These are phyloP conservation scores for Phialemonium atrogriseum DNA, from an alignment of 2,329 filamentous ascomycete species.

Conservation along the genomic window DNA sequence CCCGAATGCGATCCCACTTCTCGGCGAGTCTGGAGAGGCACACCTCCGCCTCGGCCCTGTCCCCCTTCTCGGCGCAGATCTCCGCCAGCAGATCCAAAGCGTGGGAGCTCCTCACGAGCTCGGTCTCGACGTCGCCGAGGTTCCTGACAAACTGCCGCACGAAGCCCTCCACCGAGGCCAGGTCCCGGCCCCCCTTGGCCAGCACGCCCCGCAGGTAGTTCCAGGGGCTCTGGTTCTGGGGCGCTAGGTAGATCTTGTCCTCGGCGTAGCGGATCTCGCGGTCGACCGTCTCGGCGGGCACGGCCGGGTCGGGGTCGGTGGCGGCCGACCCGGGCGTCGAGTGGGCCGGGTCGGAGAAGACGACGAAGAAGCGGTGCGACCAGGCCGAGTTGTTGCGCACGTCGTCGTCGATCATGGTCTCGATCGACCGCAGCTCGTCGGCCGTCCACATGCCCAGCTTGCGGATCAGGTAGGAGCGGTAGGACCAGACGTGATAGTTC, in stretches of 20 bases:
- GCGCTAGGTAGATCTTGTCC: conserved; percentile 65
- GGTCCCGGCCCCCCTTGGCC: conserved; percentile 50
- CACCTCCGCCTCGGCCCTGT: conserved; percentile 54
- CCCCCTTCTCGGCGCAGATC: conserved; percentile 49
- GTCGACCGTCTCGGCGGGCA: conserved; percentile 57
- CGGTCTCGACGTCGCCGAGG: conserved; percentile 34
- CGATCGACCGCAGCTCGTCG: conserved; percentile 64
- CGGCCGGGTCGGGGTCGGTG: conserved; percentile 42
- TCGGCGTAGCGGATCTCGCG: conserved; percentile 69
- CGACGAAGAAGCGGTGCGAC: conserved; percentile 94
- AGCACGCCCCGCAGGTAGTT: conserved; percentile 79
- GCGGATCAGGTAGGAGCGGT: conserved; percentile 64
- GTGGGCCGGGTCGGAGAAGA: conserved; percentile 57
- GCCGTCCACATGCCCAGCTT: conserved; percentile 58
- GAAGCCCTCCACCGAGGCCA: conserved; percentile 39
- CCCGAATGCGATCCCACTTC: conserved; percentile 85
- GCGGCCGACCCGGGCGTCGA: conserved; percentile 39
- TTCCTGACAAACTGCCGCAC: conserved; percentile 41
- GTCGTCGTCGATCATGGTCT: conserved; percentile 67
- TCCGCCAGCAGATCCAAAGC: conserved; percentile 67
- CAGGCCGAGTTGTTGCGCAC: conserved; percentile 95
- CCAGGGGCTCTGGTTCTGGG: conserved; percentile 93
- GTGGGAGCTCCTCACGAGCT: conserved; percentile 53
- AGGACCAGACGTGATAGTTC: conserved; percentile 98
- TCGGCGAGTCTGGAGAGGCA: conserved; percentile 67